These are phyloP conservation scores for Fusarium foetens DNA, from an alignment of 2,329 filamentous ascomycete genomes.

Conservation along the genomic window DNA sequence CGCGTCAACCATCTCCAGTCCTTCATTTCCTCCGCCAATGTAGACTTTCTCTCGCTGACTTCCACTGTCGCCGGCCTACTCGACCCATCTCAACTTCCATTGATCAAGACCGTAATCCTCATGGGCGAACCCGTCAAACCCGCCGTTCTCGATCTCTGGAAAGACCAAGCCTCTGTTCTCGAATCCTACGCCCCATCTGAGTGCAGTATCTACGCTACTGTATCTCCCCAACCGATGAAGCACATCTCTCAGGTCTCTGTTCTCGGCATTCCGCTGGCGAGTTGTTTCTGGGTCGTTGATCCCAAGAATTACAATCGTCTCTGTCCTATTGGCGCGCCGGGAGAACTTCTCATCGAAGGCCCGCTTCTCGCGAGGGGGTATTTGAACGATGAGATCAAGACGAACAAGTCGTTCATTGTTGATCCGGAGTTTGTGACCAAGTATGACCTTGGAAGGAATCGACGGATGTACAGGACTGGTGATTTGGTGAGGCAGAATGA, in stretches of 20 bases:
- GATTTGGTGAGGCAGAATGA: slow-evolving; percentile 6
- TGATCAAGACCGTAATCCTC: background rate
- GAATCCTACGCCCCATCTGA: background rate
- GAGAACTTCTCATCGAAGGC: slow-evolving; percentile 7
- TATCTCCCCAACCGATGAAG: background rate
- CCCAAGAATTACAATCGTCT: background rate
- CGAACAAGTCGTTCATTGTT: background rate
- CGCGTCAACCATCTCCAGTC: background rate
- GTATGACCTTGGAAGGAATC: background rate
- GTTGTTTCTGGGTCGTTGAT: slow-evolving; percentile 10
- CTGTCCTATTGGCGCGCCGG: background rate
- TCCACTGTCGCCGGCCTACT: background rate
- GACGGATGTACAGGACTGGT: background rate
- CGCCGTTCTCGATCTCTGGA: background rate
- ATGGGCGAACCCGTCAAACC: background rate
- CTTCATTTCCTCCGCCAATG: background rate
- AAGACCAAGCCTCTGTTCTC: background rate
- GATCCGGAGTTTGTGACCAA: background rate
- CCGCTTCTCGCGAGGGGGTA: slow-evolving; percentile 9
- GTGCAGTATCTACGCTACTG: slow-evolving; percentile 1
- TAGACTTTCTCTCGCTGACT: background rate
- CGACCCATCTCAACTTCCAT: background rate
- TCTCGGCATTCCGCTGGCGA: background rate
- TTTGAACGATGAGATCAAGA: background rate
- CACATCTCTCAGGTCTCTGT: background rate